Conservation (phyloP, 2,329 filamentous ascomycete species). For the Cladobotryum protrusum region DNA sequence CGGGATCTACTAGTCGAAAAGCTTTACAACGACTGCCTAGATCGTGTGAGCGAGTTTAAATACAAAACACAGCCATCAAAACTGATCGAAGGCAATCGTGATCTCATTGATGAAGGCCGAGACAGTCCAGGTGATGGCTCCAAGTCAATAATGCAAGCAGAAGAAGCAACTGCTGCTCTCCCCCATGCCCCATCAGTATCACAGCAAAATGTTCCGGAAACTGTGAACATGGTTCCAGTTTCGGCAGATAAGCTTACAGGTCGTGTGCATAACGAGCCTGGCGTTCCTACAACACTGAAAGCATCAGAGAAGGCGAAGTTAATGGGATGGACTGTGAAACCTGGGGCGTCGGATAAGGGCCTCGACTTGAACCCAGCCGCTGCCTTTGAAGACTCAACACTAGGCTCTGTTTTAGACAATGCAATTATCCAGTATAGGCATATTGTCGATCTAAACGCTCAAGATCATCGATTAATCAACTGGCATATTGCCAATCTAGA, state of each 20-base stretch:
- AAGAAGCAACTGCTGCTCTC: conserved; percentile 61
- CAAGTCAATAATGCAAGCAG: conserved; percentile 63
- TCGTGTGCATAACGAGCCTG: conserved; percentile 64
- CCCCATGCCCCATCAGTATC: conserved; percentile 48
- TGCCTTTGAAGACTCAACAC: conserved; percentile 58
- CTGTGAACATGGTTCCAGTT: conserved; percentile 54
- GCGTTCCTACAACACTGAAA: conserved; percentile 60
- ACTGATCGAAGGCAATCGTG: conserved; percentile 74
- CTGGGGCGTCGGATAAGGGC: conserved; percentile 54
- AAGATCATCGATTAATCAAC: conserved; percentile 86
- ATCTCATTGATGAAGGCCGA: conserved; percentile 73
- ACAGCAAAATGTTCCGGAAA: conserved; percentile 47
- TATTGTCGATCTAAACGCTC: conserved; percentile 74
- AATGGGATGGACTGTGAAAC: conserved; percentile 76
- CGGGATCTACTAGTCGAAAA: conserved; percentile 82
- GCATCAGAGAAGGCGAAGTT: conserved; percentile 70
- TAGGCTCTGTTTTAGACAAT: conserved; percentile 87
- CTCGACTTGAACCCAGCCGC: conserved; percentile 66
- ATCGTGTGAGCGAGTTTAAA: conserved; percentile 85
- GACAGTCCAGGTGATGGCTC: conserved; percentile 67
- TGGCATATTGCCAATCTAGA: conserved; percentile 99
- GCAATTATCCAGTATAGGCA: conserved; percentile 83
- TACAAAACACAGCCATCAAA: conserved; percentile 65
- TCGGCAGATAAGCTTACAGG: conserved; percentile 66
- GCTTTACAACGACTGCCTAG: conserved; percentile 90